A percentile compares a stretch with the other conserved stretches of the same genome.
Evolutionary conservation across 2,329 filamentous ascomycete species (phyloP).

Genomic region (Calonectria fujianensis): DNA sequence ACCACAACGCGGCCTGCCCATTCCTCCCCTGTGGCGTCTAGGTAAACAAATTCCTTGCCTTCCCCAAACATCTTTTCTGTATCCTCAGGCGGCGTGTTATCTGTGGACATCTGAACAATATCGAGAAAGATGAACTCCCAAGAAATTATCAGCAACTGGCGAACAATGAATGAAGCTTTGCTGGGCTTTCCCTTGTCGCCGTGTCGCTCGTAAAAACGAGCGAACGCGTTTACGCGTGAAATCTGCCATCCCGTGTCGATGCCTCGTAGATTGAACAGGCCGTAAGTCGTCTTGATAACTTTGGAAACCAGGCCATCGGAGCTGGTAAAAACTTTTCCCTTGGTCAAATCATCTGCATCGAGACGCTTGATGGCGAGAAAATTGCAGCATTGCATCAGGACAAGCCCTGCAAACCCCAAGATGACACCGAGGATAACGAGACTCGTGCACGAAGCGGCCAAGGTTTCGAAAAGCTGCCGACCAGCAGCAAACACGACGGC

Average conservation of each 20-base stretch:
- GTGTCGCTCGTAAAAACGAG: neutral
- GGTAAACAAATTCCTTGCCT: neutral
- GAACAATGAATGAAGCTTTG: neutral
- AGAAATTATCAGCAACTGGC: neutral
- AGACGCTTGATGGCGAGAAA: neutral
- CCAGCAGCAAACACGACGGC: neutral
- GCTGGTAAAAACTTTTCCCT: neutral
- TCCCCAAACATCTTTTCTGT: neutral
- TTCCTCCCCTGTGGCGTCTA: neutral
- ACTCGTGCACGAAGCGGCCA: neutral
- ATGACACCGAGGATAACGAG: neutral
- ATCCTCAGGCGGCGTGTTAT: neutral
- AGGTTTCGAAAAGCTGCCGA: neutral
- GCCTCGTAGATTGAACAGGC: neutral
- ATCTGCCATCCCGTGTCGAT: neutral
- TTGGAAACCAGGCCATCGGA: neutral
- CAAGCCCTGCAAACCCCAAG: neutral
- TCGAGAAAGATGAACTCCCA: neutral
- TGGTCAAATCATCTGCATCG: neutral
- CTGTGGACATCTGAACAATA: neutral
- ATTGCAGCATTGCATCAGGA: constrained; percentile 1
- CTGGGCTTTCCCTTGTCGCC: neutral
- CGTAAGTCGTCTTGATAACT: neutral
- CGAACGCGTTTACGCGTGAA: neutral
- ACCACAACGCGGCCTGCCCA: neutral